Evolutionary conservation across 805 yeast genomes (phyloP).

Genomic region (Ogataea paraovalis): DNA sequence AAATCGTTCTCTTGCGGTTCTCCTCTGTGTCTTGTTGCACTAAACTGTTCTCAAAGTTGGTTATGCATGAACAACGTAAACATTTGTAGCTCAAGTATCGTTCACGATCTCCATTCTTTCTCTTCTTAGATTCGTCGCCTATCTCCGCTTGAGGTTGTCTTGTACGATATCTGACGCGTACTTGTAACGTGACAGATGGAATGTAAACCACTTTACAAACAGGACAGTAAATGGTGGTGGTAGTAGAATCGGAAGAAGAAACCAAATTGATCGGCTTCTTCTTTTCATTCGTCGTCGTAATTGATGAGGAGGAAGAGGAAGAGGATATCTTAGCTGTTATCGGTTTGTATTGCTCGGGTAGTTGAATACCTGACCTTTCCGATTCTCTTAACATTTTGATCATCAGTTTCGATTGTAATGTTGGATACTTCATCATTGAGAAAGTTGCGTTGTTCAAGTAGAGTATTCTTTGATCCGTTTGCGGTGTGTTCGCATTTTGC

Average conservation of each 20-base stretch:
- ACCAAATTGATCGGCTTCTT: not conserved
- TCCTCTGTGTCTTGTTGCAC: not conserved
- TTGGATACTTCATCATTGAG: constrained; percentile 4
- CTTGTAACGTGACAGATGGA: constrained; percentile 17
- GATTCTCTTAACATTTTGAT: constrained; percentile 11
- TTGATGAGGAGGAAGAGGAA: no score
- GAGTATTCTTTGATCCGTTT: constrained; percentile 7
- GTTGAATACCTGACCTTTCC: constrained; percentile 10
- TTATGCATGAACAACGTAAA: constrained; percentile 15
- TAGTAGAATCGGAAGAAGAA: not conserved
- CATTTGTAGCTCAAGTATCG: constrained; percentile 19
- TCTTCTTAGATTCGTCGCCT: not conserved
- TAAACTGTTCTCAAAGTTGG: constrained; percentile 8
- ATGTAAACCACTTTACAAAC: constrained; percentile 17
- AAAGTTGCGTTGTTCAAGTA: constrained; percentile 21
- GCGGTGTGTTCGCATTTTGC: not conserved
- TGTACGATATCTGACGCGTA: constrained; percentile 12
- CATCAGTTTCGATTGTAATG: constrained; percentile 16
- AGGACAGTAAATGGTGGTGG: constrained; percentile 8
- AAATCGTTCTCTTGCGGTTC: constrained; percentile 1
- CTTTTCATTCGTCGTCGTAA: constrained; percentile 9
- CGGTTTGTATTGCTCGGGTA: constrained; percentile 13
- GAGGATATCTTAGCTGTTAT: no score
- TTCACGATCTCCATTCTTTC: not conserved
- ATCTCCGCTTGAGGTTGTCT: constrained; percentile 1